Base-by-base conservation (phyloP, 495 filamentous ascomycete genomes). In the Penicilliopsis zonata region DNA sequence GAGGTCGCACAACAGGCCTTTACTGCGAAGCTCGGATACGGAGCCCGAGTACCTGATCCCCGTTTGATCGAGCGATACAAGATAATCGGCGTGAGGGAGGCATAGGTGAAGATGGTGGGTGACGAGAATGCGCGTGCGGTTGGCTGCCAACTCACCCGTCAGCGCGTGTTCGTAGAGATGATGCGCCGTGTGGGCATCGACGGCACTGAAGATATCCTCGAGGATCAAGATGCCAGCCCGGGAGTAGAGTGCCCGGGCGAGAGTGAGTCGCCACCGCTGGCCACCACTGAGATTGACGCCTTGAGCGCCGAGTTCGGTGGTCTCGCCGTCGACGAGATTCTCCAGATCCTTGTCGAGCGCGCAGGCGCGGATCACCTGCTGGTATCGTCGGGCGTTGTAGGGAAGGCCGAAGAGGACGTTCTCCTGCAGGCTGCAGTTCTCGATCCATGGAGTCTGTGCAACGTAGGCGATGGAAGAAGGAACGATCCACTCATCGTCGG, bases 271-370 rank as follows among this genome's bases (percentile, higher is more conserved):
- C 84, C 84, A 92, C 44, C 76, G 70, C 49, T 92, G 84, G 9
- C 84, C 84, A 39, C 84, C 84, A 40, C 79, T 84, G 3, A 92
- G 55, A 44, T 87, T 90, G 44, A 90, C 79, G 9, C 84, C 84
- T 35, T 87, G 84, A 0, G 80, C 76, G 10, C 75, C 82, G 33
- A 90, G 82, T 38, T 87, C 82, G 0, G 83, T 90, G 23, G 70
- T 49, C 33, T 86, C 82, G 9, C 80, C 80, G 46, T 86, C 80
- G 0, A 65, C 47, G 4, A 90, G 64, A 62, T 80, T 78, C 24
- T 81, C 70, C 13, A 90, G 46, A 34, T 90, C 83, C 49, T 83
- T 82, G 18, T 64, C 57, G 6, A 90, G 46, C 4, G 82, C 79
- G 44, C 83, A 90, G 3, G 74, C 77, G 18, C 68, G 59, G 17